Evolutionary conservation across 192 early-diverging fungal species (phyloP).

Genomic region (Cladochytrium replicatum): DNA sequence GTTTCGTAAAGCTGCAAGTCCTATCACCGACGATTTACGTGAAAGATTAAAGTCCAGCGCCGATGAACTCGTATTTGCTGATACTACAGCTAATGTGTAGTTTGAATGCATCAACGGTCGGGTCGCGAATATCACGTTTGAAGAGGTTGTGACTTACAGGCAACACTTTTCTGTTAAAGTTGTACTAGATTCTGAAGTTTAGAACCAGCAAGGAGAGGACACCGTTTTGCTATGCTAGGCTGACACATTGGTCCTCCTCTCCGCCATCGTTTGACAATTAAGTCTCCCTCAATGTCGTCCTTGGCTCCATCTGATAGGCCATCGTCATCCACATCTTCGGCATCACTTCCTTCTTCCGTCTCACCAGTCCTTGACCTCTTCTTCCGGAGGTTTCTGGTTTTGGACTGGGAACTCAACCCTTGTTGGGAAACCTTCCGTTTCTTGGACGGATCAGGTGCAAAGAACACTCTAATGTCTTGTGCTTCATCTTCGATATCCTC

Average conservation of each 20-base stretch:
- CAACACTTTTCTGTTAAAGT: too few species aligned
- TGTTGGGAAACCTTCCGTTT: neutral
- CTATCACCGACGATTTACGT: too few species aligned
- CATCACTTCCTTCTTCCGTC: neutral
- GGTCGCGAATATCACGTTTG: too few species aligned
- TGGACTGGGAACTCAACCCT: neutral
- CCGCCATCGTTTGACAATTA: neutral
- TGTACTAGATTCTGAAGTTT: too few species aligned
- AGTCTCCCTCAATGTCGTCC: neutral
- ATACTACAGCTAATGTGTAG: too few species aligned
- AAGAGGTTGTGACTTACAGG: too few species aligned
- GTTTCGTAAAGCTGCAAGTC: too few species aligned
- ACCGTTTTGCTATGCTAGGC: neutral
- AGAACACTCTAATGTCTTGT: constrained; percentile 2
- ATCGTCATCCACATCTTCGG: neutral
- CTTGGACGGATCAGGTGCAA: neutral
- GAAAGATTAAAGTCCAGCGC: too few species aligned
- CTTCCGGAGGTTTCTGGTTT: neutral
- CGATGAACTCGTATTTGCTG: too few species aligned
- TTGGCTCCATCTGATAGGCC: neutral
- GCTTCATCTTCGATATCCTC: neutral
- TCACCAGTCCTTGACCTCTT: neutral
- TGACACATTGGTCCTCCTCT: neutral
- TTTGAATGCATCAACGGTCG: too few species aligned
- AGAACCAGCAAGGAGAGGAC: neutral